Conservation (phyloP, 2,329 filamentous ascomycete genomes). For the Phyllosticta citribraziliensis region DNA sequence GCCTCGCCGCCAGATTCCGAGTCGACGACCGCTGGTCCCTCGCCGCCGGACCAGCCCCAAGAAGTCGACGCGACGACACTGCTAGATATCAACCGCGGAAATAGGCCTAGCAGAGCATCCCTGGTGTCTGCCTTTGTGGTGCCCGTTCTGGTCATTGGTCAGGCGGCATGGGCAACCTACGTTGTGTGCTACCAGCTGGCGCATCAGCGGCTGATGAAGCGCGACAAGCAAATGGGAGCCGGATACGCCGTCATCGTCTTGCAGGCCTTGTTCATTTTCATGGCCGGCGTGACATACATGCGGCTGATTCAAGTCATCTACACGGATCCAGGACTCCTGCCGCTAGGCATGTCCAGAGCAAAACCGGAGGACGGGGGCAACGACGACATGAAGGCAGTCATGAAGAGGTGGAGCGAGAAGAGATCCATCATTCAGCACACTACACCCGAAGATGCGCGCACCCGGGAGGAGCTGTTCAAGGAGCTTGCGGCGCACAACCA, state of each 20-base stretch:
- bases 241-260: slow-evolving; percentile 62
- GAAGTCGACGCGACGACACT: not conserved
- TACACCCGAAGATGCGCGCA: not conserved
- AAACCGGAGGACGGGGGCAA: slow-evolving; percentile 14
- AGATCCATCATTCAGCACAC: not conserved
- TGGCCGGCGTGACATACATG: slow-evolving; percentile 58
- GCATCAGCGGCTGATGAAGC: slow-evolving; percentile 27
- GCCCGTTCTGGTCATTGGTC: slow-evolving; percentile 56
- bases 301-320: slow-evolving; percentile 61
- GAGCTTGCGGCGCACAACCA: not conserved
- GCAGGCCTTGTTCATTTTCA: slow-evolving; percentile 61
- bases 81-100: not conserved
- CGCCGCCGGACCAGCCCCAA: not conserved
- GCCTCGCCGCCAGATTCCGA: not conserved
- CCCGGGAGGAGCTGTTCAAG: not conserved
- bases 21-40: not conserved
- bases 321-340: slow-evolving; percentile 63
- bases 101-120: slow-evolving; percentile 25
- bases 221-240: slow-evolving; percentile 38
- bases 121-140: slow-evolving; percentile 57
- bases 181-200: slow-evolving; percentile 46
- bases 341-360: slow-evolving; percentile 24
- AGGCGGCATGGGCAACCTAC: slow-evolving; percentile 62
- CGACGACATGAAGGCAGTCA: slow-evolving; percentile 3
- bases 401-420: not conserved